phyloP scores from a whole-genome alignment of 164 flowering plant species.

The Annona cherimola region DNA sequence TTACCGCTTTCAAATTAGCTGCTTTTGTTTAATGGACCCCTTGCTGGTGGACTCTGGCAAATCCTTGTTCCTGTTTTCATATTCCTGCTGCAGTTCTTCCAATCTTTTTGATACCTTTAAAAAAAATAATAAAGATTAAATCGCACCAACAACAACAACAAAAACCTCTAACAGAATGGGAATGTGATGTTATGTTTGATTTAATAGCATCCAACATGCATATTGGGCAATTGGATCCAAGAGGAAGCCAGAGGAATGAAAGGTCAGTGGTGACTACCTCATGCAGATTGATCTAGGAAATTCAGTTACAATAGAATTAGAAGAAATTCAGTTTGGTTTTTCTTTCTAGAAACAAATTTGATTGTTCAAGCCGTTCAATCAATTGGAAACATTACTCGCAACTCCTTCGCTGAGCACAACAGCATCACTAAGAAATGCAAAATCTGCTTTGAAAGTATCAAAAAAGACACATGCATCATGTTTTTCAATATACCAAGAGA shows the following conservation, averaged over 20 bases:
- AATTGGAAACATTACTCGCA: too few species aligned
- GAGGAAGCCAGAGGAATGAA: too few species aligned
- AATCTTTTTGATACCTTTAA: slow-evolving; percentile 24
- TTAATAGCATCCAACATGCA: not conserved
- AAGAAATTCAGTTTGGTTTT: too few species aligned
- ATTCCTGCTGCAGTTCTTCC: slow-evolving; percentile 29
- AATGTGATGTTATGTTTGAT: not conserved
- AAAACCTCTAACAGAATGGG: too few species aligned
- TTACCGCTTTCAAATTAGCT: not conserved
- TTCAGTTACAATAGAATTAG: too few species aligned
- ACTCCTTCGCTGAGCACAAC: not conserved
- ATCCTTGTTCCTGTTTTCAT: slow-evolving; percentile 19
- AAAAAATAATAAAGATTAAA: not conserved
- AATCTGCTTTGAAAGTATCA: not conserved
- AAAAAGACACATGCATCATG: not conserved
- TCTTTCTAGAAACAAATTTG: too few species aligned
- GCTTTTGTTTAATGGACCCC: slow-evolving; percentile 7
- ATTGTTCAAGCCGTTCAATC: too few species aligned
- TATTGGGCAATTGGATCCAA: not conserved
- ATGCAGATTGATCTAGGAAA: too few species aligned
- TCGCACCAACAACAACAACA: too few species aligned
- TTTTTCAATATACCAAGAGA: not conserved
- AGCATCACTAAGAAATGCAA: not conserved
- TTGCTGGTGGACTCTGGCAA: slow-evolving; percentile 17
- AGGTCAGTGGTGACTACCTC: too few species aligned